Conservation (phyloP, 805 yeast genomes). For the Myxozyma kluyveri region DNA sequence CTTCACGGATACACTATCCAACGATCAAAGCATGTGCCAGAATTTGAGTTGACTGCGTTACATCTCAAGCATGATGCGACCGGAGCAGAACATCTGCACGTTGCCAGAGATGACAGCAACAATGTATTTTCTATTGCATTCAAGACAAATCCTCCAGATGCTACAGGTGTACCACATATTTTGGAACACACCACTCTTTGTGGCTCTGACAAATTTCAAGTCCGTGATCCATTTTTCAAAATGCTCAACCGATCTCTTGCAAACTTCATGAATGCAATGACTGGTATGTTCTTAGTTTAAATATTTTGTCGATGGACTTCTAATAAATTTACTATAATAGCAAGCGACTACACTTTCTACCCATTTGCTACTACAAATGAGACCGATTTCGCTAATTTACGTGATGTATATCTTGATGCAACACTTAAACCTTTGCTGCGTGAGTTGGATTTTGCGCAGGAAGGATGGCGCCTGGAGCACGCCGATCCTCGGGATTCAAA, state of each 20-base stretch:
- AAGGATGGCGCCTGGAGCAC: conserved; percentile 95
- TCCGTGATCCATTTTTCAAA: conserved; percentile 95
- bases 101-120: conserved; percentile 77
- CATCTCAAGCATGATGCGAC: conserved; percentile 64
- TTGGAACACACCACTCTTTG: conserved; percentile 94
- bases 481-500: conserved; percentile 49
- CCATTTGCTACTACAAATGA: conserved; percentile 94
- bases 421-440: conserved; percentile 78
- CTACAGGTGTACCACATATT: conserved; percentile 95
- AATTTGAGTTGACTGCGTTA: conserved; percentile 75
- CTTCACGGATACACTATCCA: conserved; percentile 67
- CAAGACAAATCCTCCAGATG: conserved; percentile 90
- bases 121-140: conserved; percentile 87
- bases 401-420: conserved; percentile 84
- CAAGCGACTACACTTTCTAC: conserved; percentile 90
- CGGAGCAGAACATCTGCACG: conserved; percentile 79
- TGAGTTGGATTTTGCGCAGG: conserved; percentile 83
- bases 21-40: conserved; percentile 70
- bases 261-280: conserved; percentile 98
- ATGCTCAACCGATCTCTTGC: conserved; percentile 94
- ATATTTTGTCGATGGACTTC: neutral
- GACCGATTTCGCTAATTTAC: conserved; percentile 75
- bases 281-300: conserved; percentile 37
- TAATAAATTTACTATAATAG: conserved; percentile 37
- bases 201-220: conserved; percentile 88